phyloP scores from a whole-genome alignment of 805 yeast genomes.

The Ogataea neopini region DNA sequence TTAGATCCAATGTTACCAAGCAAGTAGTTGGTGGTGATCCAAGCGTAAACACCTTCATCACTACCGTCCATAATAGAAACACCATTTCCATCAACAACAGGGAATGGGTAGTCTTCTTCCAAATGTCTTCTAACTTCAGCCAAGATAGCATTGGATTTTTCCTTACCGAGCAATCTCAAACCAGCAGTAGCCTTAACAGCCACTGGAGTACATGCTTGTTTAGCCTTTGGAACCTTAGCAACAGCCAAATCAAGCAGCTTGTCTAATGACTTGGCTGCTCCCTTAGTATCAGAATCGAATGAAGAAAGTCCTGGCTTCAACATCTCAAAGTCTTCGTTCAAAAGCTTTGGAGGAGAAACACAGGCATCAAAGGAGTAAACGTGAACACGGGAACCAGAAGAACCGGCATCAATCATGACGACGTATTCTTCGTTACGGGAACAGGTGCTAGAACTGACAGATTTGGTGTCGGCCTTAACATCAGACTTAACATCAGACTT shows the following conservation, averaged over 20 bases:
- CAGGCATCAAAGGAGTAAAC: constrained; percentile 91
- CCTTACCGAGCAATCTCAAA: constrained; percentile 78
- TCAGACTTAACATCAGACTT: constrained; percentile 18
- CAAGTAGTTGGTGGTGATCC: constrained; percentile 95
- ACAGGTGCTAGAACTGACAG: constrained; percentile 34
- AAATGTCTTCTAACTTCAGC: constrained; percentile 74
- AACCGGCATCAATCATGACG: constrained; percentile 96
- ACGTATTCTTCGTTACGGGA: constrained; percentile 61
- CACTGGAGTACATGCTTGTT: constrained; percentile 83
- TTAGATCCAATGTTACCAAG: constrained; percentile 90
- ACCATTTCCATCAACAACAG: constrained; percentile 86
- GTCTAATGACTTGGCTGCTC: constrained; percentile 90
- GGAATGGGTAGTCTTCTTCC: constrained; percentile 83
- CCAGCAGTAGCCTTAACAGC: constrained; percentile 99
- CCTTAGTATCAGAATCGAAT: constrained; percentile 73
- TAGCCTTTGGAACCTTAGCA: constrained; percentile 68
- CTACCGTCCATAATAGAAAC: constrained; percentile 92
- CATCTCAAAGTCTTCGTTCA: constrained; percentile 84
- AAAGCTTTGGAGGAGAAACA: constrained; percentile 74
- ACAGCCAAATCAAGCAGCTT: constrained; percentile 77
- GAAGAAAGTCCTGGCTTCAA: constrained; percentile 89
- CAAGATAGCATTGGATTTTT: constrained; percentile 69
- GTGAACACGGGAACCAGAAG: constrained; percentile 95
- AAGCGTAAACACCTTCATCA: constrained; percentile 97
- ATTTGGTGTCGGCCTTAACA: constrained; percentile 15